Evolutionary conservation across 1,284 basidiomycete genomes (phyloP), one percentile per base, ranked within the genome.

Genomic region (Moesziomyces antarcticus): DNA sequence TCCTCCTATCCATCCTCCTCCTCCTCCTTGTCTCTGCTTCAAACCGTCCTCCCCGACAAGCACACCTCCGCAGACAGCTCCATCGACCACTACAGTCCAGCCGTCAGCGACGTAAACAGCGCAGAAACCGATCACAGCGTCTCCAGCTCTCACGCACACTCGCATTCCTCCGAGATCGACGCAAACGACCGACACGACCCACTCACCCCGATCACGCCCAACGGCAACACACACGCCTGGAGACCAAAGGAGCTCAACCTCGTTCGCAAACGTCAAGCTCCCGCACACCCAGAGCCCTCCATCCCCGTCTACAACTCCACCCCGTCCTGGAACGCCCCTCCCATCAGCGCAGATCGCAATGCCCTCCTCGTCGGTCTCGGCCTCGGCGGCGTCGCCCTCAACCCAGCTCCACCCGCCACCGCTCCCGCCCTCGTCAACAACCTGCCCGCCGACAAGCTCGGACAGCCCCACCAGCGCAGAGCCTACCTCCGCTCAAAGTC

Each of bases 181-280:
- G 25, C 54, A 0, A 56, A 61, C 18, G 59, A 69, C 5, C 59
- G 48, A 3, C 30, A 22, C 14, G 64, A 33, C 11, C 72, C 75
- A 1, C 51, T 63, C 30, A 77, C 75, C 14, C 75, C 75, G 7
- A 25, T 67, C 21, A 77, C 68, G 0, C 72, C 75, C 14, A 54
- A 56, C 27, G 63, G 56, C 14, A 51, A 54, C 11, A 22, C 57
- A 24, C 55, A 60, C 5, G n/a, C 50, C 13, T 77, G 75, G 75
- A 61, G 66, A 40, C 75, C 75, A 21, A 74, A 62, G 60, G 60
- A 77, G 30, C 69, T 77, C 49, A 77, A 64, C 21, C 64, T 77
- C 3, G 43, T 72, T 11, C 67, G 72, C 20, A 60, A 58, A 33
- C 58, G 62, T 16, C 59, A 71, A 25, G 44, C n/a, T 16, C 27